Evolutionary conservation across 805 yeast genomes (phyloP), one percentile per base, ranked within the genome.

Genomic region (Priceomyces castillae): DNA sequence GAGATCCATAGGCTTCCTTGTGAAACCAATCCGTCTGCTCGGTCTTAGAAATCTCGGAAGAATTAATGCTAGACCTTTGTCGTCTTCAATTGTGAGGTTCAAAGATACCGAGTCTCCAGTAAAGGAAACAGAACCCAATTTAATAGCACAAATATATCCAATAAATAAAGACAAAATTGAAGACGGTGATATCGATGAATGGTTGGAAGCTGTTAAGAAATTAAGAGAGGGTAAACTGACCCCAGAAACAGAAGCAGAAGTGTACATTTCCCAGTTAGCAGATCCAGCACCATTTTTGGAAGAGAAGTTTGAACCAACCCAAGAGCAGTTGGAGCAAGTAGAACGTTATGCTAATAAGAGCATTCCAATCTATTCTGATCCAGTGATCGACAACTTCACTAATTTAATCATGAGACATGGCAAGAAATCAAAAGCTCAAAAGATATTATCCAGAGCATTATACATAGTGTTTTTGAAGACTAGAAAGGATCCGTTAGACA

Each of bases 401-500:
- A 90, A 90, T 60, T 74, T 90, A 69, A 81, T 94, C 48, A 94
- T 94, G 98, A 81, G 87, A 59, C 83, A 88, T 59, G 99, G 99
- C 34, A 82, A 83, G 63, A 94, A 90, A 63, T 78, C 86, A 43
- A 69, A 74, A 39, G 97, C 98, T 0, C 84, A 83, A 59, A 83
- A 77, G 53, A 73, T 76, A 39, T 73, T 94, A 43, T 77, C 84
- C 41, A 77, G 84, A 58, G 95, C 97, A 0, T 72, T 94, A 40
- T 90, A 90, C 59, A 69, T 90, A 39, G 84, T 83, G 34, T 86
- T 78, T 64, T 74, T 89, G 51, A 80, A 82, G 56, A 71, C 80
- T 11, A 78, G 96, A 63, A 59, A 73, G 52, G 92, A 94, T 61
- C 98, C 98, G 2, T 83, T 90, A 18, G 77, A 77, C 35, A 74